Conservation (phyloP, 225 moss, liverwort and hornwort genomes). For the Anthoceros angustus region DNA sequence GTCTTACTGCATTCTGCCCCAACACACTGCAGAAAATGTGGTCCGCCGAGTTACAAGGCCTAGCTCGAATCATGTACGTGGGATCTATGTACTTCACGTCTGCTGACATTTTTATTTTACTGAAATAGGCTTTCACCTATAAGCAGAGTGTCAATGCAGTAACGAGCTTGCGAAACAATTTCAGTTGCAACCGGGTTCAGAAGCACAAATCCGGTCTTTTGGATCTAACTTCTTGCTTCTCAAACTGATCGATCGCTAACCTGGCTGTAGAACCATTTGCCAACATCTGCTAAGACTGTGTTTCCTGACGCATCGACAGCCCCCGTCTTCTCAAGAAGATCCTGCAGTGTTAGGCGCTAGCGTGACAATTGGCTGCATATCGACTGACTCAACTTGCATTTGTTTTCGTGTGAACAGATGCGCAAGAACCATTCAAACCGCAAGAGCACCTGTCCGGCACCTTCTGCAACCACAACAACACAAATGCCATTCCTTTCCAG, state of each 20-base stretch:
- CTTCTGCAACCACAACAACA: slow-evolving; percentile 88
- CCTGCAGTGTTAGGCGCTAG: slow-evolving; percentile 13
- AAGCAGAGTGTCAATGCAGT: not conserved
- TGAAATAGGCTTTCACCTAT: slow-evolving; percentile 74
- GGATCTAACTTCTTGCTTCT: not conserved
- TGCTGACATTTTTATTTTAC: slow-evolving; percentile 27
- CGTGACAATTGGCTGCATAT: not conserved
- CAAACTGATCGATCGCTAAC: slow-evolving; percentile 11
- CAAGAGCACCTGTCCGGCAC: slow-evolving; percentile 62
- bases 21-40: slow-evolving; percentile 83
- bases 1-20: slow-evolving; percentile 74
- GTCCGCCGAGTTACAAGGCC: slow-evolving; percentile 74
- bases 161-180: not conserved
- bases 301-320: slow-evolving; percentile 78
- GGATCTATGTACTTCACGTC: slow-evolving; percentile 97
- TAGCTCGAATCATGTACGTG: slow-evolving; percentile 96
- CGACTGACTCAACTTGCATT: too few species aligned
- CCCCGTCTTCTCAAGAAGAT: slow-evolving; percentile 35
- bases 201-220: not conserved
- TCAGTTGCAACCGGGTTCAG: not conserved
- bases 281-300: slow-evolving; percentile 64
- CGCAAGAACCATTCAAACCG: too few species aligned
- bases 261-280: slow-evolving; percentile 55
- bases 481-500: slow-evolving; percentile 61
- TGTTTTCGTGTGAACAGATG: too few species aligned